phyloP scores from a whole-genome alignment of 139 green algal genomes.

The Chlorella vulgaris region DNA sequence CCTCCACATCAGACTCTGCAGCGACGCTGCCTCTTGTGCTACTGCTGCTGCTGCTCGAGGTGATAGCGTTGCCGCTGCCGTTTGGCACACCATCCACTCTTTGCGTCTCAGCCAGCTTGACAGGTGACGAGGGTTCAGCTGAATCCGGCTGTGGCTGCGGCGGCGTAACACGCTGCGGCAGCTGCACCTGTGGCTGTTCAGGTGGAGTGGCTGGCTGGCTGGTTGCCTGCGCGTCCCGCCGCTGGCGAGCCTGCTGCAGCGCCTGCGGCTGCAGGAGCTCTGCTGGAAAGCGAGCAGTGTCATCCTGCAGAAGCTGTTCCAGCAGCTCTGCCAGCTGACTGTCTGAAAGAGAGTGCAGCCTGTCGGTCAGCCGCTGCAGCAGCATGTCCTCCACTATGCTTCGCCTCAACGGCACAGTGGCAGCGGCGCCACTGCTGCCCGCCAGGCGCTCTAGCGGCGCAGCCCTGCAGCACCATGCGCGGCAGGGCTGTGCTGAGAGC shows the following conservation, averaged over 20 bases:
- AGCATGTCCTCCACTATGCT: slow-evolving; percentile 27
- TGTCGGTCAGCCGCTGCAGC: slow-evolving; percentile 24
- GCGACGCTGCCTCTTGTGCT: background rate
- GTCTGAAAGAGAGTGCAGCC: slow-evolving; percentile 23
- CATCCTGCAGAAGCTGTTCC: slow-evolving; percentile 22
- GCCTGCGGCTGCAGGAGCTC: slow-evolving; percentile 11
- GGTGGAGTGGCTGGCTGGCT: background rate
- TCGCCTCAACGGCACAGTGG: slow-evolving; percentile 32
- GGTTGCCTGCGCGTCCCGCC: too few species aligned
- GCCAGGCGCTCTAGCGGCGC: too few species aligned
- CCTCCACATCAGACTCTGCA: background rate
- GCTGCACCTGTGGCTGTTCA: background rate
- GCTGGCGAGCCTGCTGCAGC: background rate
- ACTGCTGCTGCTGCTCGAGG: background rate
- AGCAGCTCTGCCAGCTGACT: slow-evolving; percentile 28
- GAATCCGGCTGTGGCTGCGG: background rate
- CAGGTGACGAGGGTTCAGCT: too few species aligned
- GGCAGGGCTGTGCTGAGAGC: too few species aligned
- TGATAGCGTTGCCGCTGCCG: background rate
- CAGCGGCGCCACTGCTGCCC: too few species aligned
- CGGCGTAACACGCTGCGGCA: background rate
- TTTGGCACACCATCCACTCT: background rate
- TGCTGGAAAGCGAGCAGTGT: background rate
- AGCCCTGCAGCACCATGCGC: too few species aligned
- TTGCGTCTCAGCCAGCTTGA: background rate